These are phyloP conservation scores for Pseudomassariella vexata DNA, from an alignment of 2,329 filamentous ascomycete species.

Conservation along the genomic window DNA sequence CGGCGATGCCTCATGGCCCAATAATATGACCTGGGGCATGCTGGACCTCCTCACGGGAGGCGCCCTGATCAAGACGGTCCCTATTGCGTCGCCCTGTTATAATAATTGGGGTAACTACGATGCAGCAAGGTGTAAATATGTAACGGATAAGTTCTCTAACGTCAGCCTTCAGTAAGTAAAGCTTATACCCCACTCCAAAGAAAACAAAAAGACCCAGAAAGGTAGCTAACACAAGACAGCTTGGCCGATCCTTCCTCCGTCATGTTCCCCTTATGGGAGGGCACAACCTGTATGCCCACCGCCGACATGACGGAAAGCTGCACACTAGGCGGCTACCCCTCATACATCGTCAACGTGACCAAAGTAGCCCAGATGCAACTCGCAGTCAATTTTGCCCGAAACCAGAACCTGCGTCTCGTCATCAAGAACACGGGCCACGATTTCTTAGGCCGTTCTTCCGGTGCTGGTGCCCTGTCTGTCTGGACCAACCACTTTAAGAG, in stretches of 20 bases:
- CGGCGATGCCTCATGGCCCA: slow-evolving; percentile 25
- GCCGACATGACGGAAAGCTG: too few species aligned
- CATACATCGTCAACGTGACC: neutral
- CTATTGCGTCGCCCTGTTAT: slow-evolving; percentile 27
- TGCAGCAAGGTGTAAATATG: slow-evolving; percentile 21
- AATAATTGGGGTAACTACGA: slow-evolving; percentile 24
- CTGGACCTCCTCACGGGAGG: slow-evolving; percentile 30
- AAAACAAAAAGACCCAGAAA: too few species aligned
- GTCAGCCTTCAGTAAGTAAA: too few species aligned
- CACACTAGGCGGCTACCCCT: too few species aligned
- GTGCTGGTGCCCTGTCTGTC: slow-evolving; percentile 27
- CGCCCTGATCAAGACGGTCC: slow-evolving; percentile 24
- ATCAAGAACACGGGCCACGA: slow-evolving; percentile 11
- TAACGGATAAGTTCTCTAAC: slow-evolving; percentile 22
- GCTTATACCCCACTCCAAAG: too few species aligned
- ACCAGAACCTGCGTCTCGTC: slow-evolving; percentile 1
- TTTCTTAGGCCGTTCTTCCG: slow-evolving; percentile 29
- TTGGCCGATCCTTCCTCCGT: too few species aligned
- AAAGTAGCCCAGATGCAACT: neutral
- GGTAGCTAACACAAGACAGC: too few species aligned
- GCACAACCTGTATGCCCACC: too few species aligned
- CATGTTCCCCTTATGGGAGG: too few species aligned
- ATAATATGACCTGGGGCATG: slow-evolving; percentile 20
- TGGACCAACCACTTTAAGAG: slow-evolving; percentile 34
- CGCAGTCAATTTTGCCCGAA: neutral